phyloP scores from a whole-genome alignment of 2,329 filamentous ascomycete species.

The Trichoderma sp. region DNA sequence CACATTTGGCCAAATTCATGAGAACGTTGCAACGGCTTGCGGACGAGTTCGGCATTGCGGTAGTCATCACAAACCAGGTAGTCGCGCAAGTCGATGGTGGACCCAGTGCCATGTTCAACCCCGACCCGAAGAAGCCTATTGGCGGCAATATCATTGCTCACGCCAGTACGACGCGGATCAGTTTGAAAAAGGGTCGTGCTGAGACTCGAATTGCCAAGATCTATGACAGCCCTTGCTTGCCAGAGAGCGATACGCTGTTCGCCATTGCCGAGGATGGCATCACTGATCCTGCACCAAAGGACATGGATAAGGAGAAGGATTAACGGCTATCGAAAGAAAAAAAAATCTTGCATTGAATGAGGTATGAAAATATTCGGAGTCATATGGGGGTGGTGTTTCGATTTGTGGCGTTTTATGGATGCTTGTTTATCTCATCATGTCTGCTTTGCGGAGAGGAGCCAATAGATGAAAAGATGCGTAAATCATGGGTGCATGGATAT shows the following conservation, averaged over 20 bases:
- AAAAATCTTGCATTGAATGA: slow-evolving; percentile 20
- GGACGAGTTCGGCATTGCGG: slow-evolving; percentile 90
- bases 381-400: slow-evolving; percentile 36
- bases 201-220: slow-evolving; percentile 99
- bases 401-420: slow-evolving; percentile 40
- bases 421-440: slow-evolving; percentile 16
- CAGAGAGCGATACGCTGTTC: slow-evolving; percentile 95
- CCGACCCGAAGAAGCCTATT: slow-evolving; percentile 98
- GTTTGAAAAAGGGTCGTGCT: slow-evolving; percentile 90
- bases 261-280: slow-evolving; percentile 98
- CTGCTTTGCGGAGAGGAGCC: not conserved
- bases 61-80: slow-evolving; percentile 98
- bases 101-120: slow-evolving; percentile 97
- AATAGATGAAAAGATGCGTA: slow-evolving; percentile 2
- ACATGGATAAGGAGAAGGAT: slow-evolving; percentile 66
- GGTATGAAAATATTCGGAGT: slow-evolving; percentile 32
- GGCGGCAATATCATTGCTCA: slow-evolving; percentile 99
- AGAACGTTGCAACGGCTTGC: slow-evolving; percentile 77
- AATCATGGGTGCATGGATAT: not conserved
- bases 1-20: slow-evolving; percentile 87
- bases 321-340: not conserved
- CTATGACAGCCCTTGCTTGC: slow-evolving; percentile 95
- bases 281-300: slow-evolving; percentile 92
- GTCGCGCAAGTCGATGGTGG: slow-evolving; percentile 98
- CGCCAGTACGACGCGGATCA: slow-evolving; percentile 91